Conservation (phyloP, 257 asterid genomes). For the Hygrophila difformis region DNA sequence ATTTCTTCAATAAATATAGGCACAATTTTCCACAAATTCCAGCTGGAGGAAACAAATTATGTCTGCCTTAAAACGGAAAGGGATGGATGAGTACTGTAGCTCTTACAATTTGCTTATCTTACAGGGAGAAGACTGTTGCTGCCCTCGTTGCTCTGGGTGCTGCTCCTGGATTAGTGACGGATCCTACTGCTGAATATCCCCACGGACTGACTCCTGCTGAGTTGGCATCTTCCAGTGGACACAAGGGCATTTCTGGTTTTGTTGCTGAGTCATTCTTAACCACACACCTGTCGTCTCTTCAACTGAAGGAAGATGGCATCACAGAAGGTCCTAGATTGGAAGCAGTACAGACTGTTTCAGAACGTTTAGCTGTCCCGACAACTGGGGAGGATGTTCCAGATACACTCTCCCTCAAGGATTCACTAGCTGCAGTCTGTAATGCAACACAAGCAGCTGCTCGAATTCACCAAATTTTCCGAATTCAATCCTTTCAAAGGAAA, state of each 20-base stretch:
- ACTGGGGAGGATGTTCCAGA: conserved; percentile 66
- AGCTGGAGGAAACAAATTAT: conserved; percentile 13
- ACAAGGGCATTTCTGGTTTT: conserved; percentile 94
- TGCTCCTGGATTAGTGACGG: conserved; percentile 70
- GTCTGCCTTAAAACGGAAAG: not conserved
- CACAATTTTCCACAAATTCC: too few species aligned
- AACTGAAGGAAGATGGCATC: conserved; percentile 43
- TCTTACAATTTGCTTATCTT: conserved; percentile 13
- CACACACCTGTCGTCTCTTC: conserved; percentile 54
- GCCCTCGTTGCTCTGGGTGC: conserved; percentile 83
- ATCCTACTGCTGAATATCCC: conserved; percentile 71
- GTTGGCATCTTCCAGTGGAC: conserved; percentile 78
- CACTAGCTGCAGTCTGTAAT: conserved; percentile 86
- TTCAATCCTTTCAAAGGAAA: conserved; percentile 86
- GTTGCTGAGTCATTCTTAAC: conserved; percentile 79
- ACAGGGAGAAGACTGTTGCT: conserved; percentile 88
- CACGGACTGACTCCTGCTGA: conserved; percentile 80
- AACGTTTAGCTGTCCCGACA: conserved; percentile 59
- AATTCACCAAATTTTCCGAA: conserved; percentile 73
- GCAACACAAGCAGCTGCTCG: conserved; percentile 96
- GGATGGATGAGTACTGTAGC: not conserved
- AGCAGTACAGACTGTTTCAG: conserved; percentile 54
- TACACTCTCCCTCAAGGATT: conserved; percentile 70
- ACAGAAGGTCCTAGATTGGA: conserved; percentile 31
- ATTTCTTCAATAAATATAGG: too few species aligned